A percentile compares a stretch with the other conserved stretches of the same genome.
Evolutionary conservation across 2,329 filamentous ascomycete species (phyloP).

Genomic region (Amphichorda felina): DNA sequence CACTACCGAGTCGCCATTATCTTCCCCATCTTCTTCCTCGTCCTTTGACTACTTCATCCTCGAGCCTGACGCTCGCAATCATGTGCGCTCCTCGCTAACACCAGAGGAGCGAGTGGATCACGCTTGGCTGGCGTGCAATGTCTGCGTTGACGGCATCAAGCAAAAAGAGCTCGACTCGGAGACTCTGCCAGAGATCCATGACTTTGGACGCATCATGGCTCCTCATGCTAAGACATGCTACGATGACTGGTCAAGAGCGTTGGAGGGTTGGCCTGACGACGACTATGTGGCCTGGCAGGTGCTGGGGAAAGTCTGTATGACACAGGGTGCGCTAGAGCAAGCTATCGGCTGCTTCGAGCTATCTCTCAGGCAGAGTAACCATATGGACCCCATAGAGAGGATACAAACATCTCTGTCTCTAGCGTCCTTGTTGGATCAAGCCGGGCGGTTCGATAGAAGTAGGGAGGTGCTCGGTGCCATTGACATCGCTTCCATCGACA

Average conservation of each 20-base stretch:
- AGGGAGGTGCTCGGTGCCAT: slow-evolving; percentile 9
- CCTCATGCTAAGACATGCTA: slow-evolving; percentile 14
- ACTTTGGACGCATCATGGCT: slow-evolving; percentile 12
- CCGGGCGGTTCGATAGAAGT: slow-evolving; percentile 7
- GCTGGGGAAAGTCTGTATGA: slow-evolving; percentile 16
- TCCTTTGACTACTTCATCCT: slow-evolving; percentile 12
- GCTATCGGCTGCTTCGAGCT: slow-evolving; percentile 11
- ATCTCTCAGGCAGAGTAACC: slow-evolving; percentile 7
- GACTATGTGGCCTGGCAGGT: slow-evolving; percentile 25
- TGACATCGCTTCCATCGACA: slow-evolving; percentile 10
- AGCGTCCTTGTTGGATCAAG: slow-evolving; percentile 9
- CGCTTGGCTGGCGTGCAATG: slow-evolving; percentile 13
- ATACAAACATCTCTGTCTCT: slow-evolving; percentile 11
- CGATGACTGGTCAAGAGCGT: slow-evolving; percentile 11
- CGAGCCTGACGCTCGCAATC: slow-evolving; percentile 9
- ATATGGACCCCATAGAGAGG: slow-evolving; percentile 8
- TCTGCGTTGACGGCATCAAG: slow-evolving; percentile 11
- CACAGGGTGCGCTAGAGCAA: slow-evolving; percentile 8
- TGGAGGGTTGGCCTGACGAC: slow-evolving; percentile 9
- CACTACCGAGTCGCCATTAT: slow-evolving; percentile 6
- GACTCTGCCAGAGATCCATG: slow-evolving; percentile 10
- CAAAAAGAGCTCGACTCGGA: slow-evolving; percentile 8
- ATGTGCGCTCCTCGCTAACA: slow-evolving; percentile 9
- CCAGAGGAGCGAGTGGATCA: slow-evolving; percentile 8
- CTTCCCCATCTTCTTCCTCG: slow-evolving; percentile 6